Evolutionary conservation across 352 stramenopile genomes (phyloP), one percentile per base, ranked within the genome.

Genomic region (Phytophthora sansomeana): DNA sequence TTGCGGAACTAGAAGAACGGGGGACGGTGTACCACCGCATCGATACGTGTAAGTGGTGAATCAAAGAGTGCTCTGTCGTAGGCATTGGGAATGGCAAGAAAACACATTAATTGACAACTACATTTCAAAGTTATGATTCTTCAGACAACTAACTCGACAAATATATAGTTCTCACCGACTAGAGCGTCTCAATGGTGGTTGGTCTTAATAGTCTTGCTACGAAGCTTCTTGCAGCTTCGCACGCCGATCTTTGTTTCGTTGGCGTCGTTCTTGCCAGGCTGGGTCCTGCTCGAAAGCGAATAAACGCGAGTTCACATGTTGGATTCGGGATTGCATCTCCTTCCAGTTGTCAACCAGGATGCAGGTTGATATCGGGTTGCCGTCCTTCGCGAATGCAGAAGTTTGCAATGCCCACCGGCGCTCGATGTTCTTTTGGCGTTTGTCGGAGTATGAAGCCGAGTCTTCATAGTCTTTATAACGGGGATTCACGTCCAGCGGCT

Each of bases 391-490:
- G 16, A 26, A 19, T 8, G 30, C 28, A 29, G 32, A 57, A 14
- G n/a, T 30, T 39, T 67, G 17, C 19, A 58, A 28, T 13, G 43
- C 56, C 30, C 29, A 43, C 24, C 49, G 56, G 29, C 63, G 63
- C 26, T 41, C 46, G 11, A 47, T 21, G 24, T 61, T 72, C 7
- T 55, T 36, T 28, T 43, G 28, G 8, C 63, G 63, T 16, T 29
- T 67, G 28, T n/a, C 29, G 17, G 6, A 47, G 51, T 67, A 72
- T 11, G 56, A n/a, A 21, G 17, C 28, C 5, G 55, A 58, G 0
- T 57, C 13, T 8, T 72, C 49, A 38, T 72, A 72, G 32, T 62
- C 35, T n/a, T 67, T 19, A 21, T 72, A 72, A 6, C 63, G 63
- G 0, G 63, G 50, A 24, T 58, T 43, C 13, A 66, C 42, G 21